Base-by-base conservation (phyloP, 1,139 yeast species). In the Sugiyamaella sp. region DNA sequence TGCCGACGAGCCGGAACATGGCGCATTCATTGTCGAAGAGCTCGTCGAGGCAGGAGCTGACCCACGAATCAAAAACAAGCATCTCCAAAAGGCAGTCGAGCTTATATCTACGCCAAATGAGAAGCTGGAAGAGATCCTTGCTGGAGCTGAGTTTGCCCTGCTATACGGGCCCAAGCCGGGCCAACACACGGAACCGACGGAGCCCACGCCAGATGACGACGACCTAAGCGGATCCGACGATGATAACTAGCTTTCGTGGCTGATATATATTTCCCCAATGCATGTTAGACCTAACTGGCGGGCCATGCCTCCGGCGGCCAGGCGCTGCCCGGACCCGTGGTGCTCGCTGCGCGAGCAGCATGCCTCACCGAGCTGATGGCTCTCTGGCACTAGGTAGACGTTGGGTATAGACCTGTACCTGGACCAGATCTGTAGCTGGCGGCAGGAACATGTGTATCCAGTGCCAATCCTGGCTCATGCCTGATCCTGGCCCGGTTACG, bases 11-110 rank as follows among this genome's bases (percentile, higher is more conserved):
- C 87, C 93, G 0, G 97, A 88, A 57, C 93, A 86, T 70, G 97
- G 97, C 1, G 74, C 80, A 41, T 90, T 86, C 63, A 78, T 93
- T 45, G 75, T 84, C 6, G 96, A 89, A 64, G 87, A 86, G 68
- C 77, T 93, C 59, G 76, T 93, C 56, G 97, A 91, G 65, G 97
- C 96, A 33, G 99, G 98, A 1, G 85, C 96, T 1, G 95, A 91
- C 70, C 90, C 96, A 4, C 71, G 77, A 61, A 71, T 80, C 47
- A 74, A 70, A 60, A 85, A 85, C 65, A 79, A 77, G 48, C 70
- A 71, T n/a, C 84, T 86, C 25, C 80, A 85, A 64, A 85, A 80
- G 63, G 96, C 99, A 10, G 76, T 86, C 43, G 89, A 89, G 63
- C 75, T 90, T 59, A 85, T 83, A 10, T 70, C 71, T 37, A 76